A percentile compares a stretch with the other conserved stretches of the same genome.
phyloP scores from a whole-genome alignment of 257 asterid genomes.

The Solanum etuberosum region DNA sequence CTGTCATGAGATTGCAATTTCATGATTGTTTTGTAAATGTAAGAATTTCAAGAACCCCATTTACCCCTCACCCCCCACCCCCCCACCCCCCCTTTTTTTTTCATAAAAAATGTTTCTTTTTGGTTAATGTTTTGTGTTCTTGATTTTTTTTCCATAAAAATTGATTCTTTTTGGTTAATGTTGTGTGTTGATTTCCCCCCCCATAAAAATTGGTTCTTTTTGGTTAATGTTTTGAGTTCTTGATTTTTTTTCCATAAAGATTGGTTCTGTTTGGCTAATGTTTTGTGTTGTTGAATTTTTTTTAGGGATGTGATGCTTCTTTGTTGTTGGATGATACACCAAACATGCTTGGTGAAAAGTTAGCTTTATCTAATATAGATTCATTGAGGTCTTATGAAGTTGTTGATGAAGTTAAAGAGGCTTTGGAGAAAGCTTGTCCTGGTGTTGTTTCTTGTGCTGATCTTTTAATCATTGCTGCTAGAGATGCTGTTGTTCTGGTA shows the following conservation, averaged over 20 bases:
- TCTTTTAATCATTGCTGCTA: slow-evolving; percentile 74
- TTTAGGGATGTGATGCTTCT: slow-evolving; percentile 90
- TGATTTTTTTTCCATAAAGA: not conserved
- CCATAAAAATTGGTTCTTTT: too few species aligned
- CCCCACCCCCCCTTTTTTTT: too few species aligned
- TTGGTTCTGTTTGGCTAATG: not conserved
- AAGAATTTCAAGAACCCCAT: not conserved
- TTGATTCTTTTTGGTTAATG: too few species aligned
- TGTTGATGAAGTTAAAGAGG: slow-evolving; percentile 61
- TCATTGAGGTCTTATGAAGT: slow-evolving; percentile 73
- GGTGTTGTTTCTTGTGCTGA: slow-evolving; percentile 90
- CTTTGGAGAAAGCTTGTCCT: slow-evolving; percentile 59
- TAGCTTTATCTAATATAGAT: slow-evolving; percentile 60
- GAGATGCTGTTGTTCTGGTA: slow-evolving; percentile 93
- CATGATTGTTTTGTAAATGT: slow-evolving; percentile 95
- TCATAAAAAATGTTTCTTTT: too few species aligned
- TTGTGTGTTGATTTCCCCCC: too few species aligned
- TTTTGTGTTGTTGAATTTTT: not conserved
- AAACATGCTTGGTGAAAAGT: slow-evolving; percentile 70
- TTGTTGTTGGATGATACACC: slow-evolving; percentile 77
- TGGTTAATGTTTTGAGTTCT: too few species aligned
- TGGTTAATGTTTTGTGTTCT: too few species aligned
- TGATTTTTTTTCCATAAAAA: too few species aligned
- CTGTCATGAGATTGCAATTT: slow-evolving; percentile 92
- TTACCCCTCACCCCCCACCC: not conserved